Conservation (phyloP, 2,329 filamentous ascomycete genomes). For the Camillea tinctor region DNA sequence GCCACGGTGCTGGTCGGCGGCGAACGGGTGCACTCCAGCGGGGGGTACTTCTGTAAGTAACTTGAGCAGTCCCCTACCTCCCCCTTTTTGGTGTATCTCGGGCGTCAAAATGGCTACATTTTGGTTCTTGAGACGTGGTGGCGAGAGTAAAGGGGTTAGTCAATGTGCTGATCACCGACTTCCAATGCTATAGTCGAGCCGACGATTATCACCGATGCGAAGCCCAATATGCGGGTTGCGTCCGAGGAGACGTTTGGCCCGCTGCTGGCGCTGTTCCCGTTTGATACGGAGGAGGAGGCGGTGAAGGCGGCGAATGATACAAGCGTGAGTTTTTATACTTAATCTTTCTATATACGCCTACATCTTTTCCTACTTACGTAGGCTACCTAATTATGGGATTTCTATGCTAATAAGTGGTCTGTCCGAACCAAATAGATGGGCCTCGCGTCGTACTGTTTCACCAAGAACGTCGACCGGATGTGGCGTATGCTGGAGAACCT, state of each 20-base stretch:
- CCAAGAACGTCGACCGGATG: constrained; percentile 56
- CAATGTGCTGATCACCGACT: no score
- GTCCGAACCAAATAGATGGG: constrained; percentile 54
- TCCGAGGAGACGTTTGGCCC: constrained; percentile 59
- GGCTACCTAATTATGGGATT: no score
- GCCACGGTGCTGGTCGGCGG: constrained; percentile 62
- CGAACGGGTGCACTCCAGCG: constrained; percentile 40
- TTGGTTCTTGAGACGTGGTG: no score
- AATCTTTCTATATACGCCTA: no score
- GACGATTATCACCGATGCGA: constrained; percentile 51
- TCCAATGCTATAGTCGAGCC: no score
- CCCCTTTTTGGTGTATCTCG: no score
- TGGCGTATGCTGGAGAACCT: constrained; percentile 59
- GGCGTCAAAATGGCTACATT: no score
- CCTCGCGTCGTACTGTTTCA: constrained; percentile 57
- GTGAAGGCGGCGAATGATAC: constrained; percentile 54
- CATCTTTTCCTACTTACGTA: neutral
- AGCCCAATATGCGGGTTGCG: constrained; percentile 46
- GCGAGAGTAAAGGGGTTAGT: no score
- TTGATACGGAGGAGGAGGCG: constrained; percentile 57
- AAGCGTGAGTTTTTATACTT: constrained; percentile 33
- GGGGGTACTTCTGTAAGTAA: constrained; percentile 71
- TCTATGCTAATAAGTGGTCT: no score
- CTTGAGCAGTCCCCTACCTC: no score
- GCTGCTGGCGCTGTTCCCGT: constrained; percentile 53